Evolutionary conservation across 2,329 filamentous ascomycete genomes (phyloP).

Genomic region (Pochonia chlamydosporia): DNA sequence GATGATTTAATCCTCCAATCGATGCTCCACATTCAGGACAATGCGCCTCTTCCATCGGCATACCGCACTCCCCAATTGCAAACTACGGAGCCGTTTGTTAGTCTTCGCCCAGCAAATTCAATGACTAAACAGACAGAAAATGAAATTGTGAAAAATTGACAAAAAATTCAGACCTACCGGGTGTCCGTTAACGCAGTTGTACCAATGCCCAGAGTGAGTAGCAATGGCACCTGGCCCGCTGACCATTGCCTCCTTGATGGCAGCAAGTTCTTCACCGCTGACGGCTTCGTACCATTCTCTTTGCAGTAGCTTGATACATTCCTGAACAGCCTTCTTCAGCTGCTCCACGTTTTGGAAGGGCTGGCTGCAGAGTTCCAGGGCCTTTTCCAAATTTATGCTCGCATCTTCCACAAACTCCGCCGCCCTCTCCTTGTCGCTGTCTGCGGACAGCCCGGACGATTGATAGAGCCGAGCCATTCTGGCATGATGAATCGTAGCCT

Average conservation of each 20-base stretch:
- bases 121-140: neutral
- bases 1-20: too few species aligned
- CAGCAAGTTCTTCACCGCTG: slow-evolving; percentile 33
- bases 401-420: slow-evolving; percentile 5
- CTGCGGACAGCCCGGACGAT: neutral
- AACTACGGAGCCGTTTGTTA: slow-evolving; percentile 32
- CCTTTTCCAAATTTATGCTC: slow-evolving; percentile 4
- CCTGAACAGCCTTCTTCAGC: slow-evolving; percentile 7
- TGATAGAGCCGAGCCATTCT: slow-evolving; percentile 1
- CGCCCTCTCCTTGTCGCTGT: neutral
- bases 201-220: slow-evolving; percentile 19
- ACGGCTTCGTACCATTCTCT: slow-evolving; percentile 32
- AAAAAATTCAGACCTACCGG: neutral
- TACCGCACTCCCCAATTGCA: slow-evolving; percentile 61
- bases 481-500: neutral
- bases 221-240: slow-evolving; percentile 31
- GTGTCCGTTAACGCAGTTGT: neutral
- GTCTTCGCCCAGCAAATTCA: slow-evolving; percentile 16
- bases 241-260: slow-evolving; percentile 42
- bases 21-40: slow-evolving; percentile 57
- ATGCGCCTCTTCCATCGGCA: slow-evolving; percentile 53
- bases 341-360: slow-evolving; percentile 8
- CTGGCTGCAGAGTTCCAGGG: slow-evolving; percentile 6
- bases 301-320: slow-evolving; percentile 12
- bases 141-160: too few species aligned